Evolutionary conservation across 331 rosid genomes (phyloP).

Genomic region (Phaseolus coccineus): DNA sequence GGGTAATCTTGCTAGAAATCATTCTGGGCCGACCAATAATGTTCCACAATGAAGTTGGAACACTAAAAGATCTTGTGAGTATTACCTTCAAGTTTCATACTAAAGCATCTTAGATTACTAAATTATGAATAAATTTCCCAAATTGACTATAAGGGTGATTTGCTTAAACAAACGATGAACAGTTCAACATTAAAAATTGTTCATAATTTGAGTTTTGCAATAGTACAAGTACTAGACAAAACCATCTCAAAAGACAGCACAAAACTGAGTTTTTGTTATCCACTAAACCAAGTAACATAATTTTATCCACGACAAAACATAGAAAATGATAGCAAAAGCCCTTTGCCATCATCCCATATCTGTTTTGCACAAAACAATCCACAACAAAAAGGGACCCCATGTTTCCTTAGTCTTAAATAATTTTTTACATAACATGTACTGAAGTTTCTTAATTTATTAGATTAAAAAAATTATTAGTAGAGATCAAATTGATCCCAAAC

Average conservation of each 20-base stretch:
- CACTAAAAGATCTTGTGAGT: constrained; percentile 89
- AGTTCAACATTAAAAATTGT: not conserved
- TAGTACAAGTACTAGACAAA: not conserved
- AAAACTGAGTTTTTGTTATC: not conserved
- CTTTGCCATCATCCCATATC: not conserved
- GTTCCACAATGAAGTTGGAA: constrained; percentile 84
- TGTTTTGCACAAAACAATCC: not conserved
- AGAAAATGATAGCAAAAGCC: not conserved
- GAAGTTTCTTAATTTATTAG: no score
- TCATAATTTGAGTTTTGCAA: not conserved
- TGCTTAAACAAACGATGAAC: not conserved
- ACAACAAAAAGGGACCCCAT: not conserved
- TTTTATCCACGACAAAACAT: not conserved
- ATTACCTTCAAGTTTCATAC: constrained; percentile 20
- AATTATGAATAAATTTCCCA: not conserved
- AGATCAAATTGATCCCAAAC: no score
- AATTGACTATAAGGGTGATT: not conserved
- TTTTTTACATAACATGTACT: no score
- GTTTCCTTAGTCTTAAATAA: no score
- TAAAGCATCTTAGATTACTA: not conserved
- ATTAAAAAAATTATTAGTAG: no score
- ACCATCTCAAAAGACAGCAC: not conserved
- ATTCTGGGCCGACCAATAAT: constrained; percentile 84
- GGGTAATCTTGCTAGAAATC: constrained; percentile 84
- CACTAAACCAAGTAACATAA: not conserved